phyloP scores from a whole-genome alignment of 2,329 filamentous ascomycete genomes.

The Epicoccum nigrum region DNA sequence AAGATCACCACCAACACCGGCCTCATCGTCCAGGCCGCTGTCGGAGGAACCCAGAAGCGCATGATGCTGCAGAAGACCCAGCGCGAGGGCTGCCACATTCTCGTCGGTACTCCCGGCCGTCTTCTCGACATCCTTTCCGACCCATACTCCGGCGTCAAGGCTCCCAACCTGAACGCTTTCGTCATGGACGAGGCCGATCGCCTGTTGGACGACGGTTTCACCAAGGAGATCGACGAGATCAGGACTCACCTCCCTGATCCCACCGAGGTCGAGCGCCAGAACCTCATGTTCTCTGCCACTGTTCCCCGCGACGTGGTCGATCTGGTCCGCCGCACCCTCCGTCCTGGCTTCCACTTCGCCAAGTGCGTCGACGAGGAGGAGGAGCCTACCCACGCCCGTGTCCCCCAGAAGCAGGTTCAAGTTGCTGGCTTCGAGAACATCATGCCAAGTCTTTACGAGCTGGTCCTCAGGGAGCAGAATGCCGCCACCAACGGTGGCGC shows the following conservation, averaged over 20 bases:
- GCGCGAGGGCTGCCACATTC: constrained; percentile 79
- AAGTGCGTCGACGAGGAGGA: constrained; percentile 87
- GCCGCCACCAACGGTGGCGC: constrained; percentile 50
- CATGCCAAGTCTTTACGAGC: constrained; percentile 77
- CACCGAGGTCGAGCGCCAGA: constrained; percentile 74
- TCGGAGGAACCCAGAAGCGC: constrained; percentile 85
- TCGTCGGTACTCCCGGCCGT: constrained; percentile 90
- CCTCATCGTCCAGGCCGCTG: constrained; percentile 76
- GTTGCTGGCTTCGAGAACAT: constrained; percentile 75
- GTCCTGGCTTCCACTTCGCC: constrained; percentile 84
- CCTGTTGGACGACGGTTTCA: constrained; percentile 65
- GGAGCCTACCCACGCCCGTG: constrained; percentile 78
- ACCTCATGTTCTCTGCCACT: constrained; percentile 93
- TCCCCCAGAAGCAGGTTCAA: constrained; percentile 78
- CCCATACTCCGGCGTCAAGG: constrained; percentile 64
- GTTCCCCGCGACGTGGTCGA: constrained; percentile 82
- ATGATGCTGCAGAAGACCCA: constrained; percentile 71
- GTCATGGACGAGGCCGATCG: constrained; percentile 73
- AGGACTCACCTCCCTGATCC: constrained; percentile 65
- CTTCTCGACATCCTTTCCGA: constrained; percentile 82
- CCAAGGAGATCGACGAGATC: constrained; percentile 56
- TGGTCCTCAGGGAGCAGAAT: constrained; percentile 67
- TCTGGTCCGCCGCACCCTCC: constrained; percentile 79
- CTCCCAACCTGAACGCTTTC: constrained; percentile 64
- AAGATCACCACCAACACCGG: constrained; percentile 70